phyloP scores from a whole-genome alignment of 208 protist species.

The Borovskyia barvae region DNA sequence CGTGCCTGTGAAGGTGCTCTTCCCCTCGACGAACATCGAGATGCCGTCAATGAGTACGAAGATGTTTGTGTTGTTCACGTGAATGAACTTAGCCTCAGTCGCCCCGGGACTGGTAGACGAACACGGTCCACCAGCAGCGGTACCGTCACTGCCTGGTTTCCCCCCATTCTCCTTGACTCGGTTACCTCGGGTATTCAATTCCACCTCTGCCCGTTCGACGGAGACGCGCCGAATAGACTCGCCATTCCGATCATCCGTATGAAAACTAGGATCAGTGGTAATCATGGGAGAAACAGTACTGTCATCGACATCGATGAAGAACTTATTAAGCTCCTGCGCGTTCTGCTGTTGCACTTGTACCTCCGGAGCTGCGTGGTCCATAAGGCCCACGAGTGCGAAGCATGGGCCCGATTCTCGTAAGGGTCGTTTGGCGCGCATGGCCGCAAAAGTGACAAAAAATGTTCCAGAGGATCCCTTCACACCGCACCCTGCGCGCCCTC shows the following conservation, averaged over 20 bases:
- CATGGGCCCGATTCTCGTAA: conserved; percentile 22
- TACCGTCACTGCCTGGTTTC: conserved; percentile 2
- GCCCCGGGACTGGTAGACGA: no score
- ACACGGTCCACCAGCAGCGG: no score
- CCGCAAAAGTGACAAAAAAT: background rate
- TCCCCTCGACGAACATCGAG: conserved; percentile 85
- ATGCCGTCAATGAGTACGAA: conserved; percentile 87
- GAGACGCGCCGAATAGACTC: conserved; percentile 5
- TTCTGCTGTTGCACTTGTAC: conserved; percentile 67
- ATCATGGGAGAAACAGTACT: conserved; percentile 74
- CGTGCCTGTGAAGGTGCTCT: conserved; percentile 66
- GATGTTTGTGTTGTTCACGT: conserved; percentile 88
- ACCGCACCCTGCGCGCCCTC: no score
- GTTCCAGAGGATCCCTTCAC: background rate
- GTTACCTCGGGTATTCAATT: no score
- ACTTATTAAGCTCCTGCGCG: conserved; percentile 60
- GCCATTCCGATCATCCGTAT: conserved; percentile 1
- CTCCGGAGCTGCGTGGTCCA: conserved; percentile 37
- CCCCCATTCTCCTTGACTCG: no score
- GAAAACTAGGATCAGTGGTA: conserved; percentile 34
- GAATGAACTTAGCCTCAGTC: conserved; percentile 70
- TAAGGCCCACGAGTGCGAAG: conserved; percentile 60
- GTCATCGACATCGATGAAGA: conserved; percentile 82
- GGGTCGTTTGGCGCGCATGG: conserved; percentile 48
- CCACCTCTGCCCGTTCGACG: background rate